Conservation (phyloP, 1,284 basidiomycete species). For the Sporisorium reilianum region DNA sequence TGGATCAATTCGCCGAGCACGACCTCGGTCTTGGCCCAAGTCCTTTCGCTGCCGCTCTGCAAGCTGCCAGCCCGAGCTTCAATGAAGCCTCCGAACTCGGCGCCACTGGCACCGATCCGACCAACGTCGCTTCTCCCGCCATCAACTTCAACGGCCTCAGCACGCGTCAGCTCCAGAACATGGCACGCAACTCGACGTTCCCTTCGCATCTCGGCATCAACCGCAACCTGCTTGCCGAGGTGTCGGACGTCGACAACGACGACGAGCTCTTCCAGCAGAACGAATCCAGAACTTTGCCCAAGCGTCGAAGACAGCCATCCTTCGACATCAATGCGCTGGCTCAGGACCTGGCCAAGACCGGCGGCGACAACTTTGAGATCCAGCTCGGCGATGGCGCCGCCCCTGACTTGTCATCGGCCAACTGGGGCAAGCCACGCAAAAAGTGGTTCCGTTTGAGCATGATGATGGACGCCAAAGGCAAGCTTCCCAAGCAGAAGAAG, state of each 20-base stretch:
- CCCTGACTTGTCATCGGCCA: slow-evolving; percentile 48
- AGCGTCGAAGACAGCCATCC: slow-evolving; percentile 21
- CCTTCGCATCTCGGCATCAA: slow-evolving; percentile 57
- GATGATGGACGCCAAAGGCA: slow-evolving; percentile 48
- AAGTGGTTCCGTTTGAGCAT: slow-evolving; percentile 55
- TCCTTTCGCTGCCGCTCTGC: slow-evolving; percentile 42
- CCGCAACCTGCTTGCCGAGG: slow-evolving; percentile 35
- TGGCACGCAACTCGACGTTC: slow-evolving; percentile 52
- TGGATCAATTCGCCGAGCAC: slow-evolving; percentile 37
- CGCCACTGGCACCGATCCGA: slow-evolving; percentile 1
- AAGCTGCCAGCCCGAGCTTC: slow-evolving; percentile 30
- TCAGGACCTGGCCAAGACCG: slow-evolving; percentile 32
- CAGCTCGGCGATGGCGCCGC: slow-evolving; percentile 36
- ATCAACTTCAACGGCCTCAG: slow-evolving; percentile 46
- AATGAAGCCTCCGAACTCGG: slow-evolving; percentile 6
- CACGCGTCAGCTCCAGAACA: slow-evolving; percentile 56
- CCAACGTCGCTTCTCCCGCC: slow-evolving; percentile 5
- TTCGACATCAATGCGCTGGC: slow-evolving; percentile 29
- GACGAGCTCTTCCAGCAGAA: slow-evolving; percentile 18
- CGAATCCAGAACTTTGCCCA: slow-evolving; percentile 20
- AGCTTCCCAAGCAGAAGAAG: slow-evolving; percentile 27
- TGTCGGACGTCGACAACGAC: slow-evolving; percentile 2
- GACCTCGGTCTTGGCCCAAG: slow-evolving; percentile 47
- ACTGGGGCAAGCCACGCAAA: slow-evolving; percentile 55
- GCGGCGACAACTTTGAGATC: slow-evolving; percentile 42